These are phyloP conservation scores for Mollisia scopiformis DNA, from an alignment of 2,329 filamentous ascomycete species.

Conservation along the genomic window DNA sequence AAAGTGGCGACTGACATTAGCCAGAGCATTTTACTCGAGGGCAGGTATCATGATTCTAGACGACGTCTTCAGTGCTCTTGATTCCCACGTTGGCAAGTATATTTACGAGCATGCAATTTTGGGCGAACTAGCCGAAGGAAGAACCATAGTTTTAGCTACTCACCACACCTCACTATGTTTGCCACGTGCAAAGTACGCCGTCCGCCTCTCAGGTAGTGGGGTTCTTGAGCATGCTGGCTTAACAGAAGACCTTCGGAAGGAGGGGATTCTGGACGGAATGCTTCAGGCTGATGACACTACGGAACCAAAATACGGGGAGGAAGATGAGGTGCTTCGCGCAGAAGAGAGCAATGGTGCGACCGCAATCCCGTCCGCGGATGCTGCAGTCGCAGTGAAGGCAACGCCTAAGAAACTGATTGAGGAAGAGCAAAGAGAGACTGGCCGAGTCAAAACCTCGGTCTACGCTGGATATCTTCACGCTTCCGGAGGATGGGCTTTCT, in stretches of 20 bases:
- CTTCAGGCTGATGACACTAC: constrained; percentile 54
- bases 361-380: constrained; percentile 45
- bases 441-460: constrained; percentile 67
- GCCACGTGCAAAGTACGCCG: constrained; percentile 70
- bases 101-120: constrained; percentile 76
- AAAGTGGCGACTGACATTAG: constrained; percentile 78
- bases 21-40: constrained; percentile 76
- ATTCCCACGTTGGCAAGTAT: constrained; percentile 77
- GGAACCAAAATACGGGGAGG: constrained; percentile 38
- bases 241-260: constrained; percentile 60
- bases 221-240: constrained; percentile 63
- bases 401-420: constrained; percentile 68
- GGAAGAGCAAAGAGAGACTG: constrained; percentile 70
- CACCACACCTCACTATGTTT: constrained; percentile 75
- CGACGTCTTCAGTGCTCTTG: constrained; percentile 78
- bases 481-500: constrained; percentile 65
- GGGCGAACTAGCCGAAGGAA: constrained; percentile 66
- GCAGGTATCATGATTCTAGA: constrained; percentile 77
- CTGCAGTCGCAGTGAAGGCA: constrained; percentile 38
- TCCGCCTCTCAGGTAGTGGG: constrained; percentile 70
- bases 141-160: constrained; percentile 78
- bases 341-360: constrained; percentile 46
- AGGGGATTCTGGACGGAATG: constrained; percentile 58
- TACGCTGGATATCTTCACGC: constrained; percentile 68
- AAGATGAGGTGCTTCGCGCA: constrained; percentile 51